Evolutionary conservation across 176 grass and related monocot genomes (phyloP).

Genomic region (Eleusine coracana): DNA sequence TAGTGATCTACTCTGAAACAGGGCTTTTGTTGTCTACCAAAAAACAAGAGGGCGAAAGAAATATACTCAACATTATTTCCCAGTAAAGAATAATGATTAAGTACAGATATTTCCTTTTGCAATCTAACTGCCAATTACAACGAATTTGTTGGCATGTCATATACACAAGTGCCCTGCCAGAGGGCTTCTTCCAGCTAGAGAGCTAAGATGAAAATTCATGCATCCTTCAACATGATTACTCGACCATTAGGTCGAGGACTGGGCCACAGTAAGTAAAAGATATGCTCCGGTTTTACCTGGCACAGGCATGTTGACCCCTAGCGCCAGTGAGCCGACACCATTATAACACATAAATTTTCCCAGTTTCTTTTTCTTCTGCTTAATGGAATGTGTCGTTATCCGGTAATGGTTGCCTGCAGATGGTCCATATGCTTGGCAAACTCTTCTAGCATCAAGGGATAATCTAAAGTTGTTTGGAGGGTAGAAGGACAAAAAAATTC

Average conservation of each 20-base stretch:
- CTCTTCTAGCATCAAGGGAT: conserved; percentile 27
- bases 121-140: conserved; percentile 39
- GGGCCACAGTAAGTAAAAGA: background rate
- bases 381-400: conserved; percentile 13
- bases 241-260: conserved; percentile 26
- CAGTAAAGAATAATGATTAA: conserved; percentile 40
- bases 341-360: conserved; percentile 4
- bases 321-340: background rate
- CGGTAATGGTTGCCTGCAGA: background rate
- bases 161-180: conserved; percentile 43
- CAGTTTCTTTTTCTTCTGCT: conserved; percentile 10
- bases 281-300: conserved; percentile 18
- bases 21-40: conserved; percentile 24
- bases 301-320: background rate
- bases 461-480: conserved; percentile 37
- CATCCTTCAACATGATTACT: conserved; percentile 1
- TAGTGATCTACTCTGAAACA: conserved; percentile 9
- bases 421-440: conserved; percentile 16
- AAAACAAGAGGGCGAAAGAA: background rate
- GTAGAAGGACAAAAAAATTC: background rate
- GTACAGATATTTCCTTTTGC: conserved; percentile 28
- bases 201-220: conserved; percentile 1
- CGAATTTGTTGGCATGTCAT: conserved; percentile 19
- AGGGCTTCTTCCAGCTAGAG: conserved; percentile 27
- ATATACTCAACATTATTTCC: background rate